Evolutionary conservation across 2,329 filamentous ascomycete species (phyloP).

Genomic region (Ascochyta pisi): DNA sequence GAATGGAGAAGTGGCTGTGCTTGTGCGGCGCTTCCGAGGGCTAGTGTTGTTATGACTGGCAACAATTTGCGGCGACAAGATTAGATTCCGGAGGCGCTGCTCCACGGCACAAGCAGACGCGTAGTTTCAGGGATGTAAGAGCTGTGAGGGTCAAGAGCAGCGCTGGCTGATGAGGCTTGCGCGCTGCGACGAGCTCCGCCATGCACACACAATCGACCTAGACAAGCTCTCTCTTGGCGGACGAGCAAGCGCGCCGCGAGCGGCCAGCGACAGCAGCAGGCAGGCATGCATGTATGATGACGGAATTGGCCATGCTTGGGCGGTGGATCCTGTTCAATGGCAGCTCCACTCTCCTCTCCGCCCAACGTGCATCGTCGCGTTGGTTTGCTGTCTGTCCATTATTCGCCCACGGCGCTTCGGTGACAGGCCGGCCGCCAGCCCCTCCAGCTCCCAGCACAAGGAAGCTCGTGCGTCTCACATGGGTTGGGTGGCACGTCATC

Average conservation of each 20-base stretch:
- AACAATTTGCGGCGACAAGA: slow-evolving; percentile 15
- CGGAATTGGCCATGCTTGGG: slow-evolving; percentile 17
- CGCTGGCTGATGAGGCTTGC: slow-evolving; percentile 29
- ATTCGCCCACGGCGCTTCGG: neutral
- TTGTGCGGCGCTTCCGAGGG: slow-evolving; percentile 32
- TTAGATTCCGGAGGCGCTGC: slow-evolving; percentile 18
- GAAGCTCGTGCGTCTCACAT: slow-evolving; percentile 24
- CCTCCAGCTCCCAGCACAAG: slow-evolving; percentile 24
- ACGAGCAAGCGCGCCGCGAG: slow-evolving; percentile 7
- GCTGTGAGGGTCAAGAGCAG: slow-evolving; percentile 8
- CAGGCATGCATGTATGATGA: slow-evolving; percentile 25
- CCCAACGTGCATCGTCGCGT: slow-evolving; percentile 20
- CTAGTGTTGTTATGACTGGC: slow-evolving; percentile 28
- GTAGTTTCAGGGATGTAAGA: slow-evolving; percentile 18
- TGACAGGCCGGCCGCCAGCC: slow-evolving; percentile 11
- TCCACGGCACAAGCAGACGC: slow-evolving; percentile 22
- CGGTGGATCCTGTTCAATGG: slow-evolving; percentile 24
- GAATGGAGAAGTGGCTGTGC: slow-evolving; percentile 29
- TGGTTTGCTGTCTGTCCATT: neutral
- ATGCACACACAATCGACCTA: neutral
- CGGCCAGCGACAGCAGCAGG: slow-evolving; percentile 6
- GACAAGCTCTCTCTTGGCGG: slow-evolving; percentile 1
- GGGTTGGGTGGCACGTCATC: slow-evolving; percentile 17
- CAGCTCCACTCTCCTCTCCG: slow-evolving; percentile 18
- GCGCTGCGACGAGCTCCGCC: slow-evolving; percentile 12